Conservation (phyloP, 148 eudicot genomes). For the Rhododendron kiyosumense region DNA sequence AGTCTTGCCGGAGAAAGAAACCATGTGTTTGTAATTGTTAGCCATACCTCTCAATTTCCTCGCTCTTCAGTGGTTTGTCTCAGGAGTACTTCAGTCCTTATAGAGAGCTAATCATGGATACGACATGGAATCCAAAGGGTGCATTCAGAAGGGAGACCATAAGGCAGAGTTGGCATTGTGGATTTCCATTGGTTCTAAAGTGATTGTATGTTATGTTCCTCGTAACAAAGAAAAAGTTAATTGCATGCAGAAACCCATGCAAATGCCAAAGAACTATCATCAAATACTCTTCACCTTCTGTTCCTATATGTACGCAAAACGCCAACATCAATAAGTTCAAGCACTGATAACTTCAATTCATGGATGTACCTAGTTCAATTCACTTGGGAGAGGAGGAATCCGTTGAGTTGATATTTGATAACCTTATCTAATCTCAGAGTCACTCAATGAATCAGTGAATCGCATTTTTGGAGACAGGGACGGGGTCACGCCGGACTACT, state of each 20-base stretch:
- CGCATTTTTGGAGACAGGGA: not conserved
- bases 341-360: not conserved
- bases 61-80: not conserved
- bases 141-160: not conserved
- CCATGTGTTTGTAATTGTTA: not conserved
- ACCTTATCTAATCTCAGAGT: not conserved
- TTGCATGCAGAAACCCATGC: not conserved
- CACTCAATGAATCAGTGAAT: not conserved
- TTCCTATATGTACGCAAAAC: not conserved
- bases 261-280: not conserved
- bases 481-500: not conserved
- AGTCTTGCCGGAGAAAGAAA: not conserved
- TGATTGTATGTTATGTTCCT: not conserved
- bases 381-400: not conserved
- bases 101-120: not conserved
- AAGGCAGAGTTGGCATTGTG: not conserved
- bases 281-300: not conserved
- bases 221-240: too few species aligned
- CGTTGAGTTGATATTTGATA: not conserved
- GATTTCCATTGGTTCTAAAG: not conserved
- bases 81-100: not conserved
- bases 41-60: not conserved
- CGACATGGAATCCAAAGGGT: not conserved
- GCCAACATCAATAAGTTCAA: not conserved
- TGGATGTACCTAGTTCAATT: not conserved